Evolutionary conservation across 495 filamentous ascomycete genomes (phyloP).

Genomic region (Mytilinidion resinicola): DNA sequence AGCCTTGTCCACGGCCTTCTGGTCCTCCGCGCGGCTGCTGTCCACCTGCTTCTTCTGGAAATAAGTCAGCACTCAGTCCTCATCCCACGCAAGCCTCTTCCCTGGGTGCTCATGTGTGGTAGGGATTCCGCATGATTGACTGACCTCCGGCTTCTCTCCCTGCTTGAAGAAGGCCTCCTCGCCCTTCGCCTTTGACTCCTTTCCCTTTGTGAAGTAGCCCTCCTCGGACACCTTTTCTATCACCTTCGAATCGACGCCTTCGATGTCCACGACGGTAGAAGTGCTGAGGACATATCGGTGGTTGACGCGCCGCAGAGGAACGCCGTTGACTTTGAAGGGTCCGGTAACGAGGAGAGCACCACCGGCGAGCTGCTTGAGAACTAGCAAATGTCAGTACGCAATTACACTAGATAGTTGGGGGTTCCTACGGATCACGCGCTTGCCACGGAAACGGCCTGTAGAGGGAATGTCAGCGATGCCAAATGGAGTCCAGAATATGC

Average conservation of each 20-base stretch:
- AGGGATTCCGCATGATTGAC: constrained; percentile 30
- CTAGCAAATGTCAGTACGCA: background rate
- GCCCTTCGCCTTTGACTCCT: constrained; percentile 80
- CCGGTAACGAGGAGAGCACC: constrained; percentile 98
- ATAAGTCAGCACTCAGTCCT: background rate
- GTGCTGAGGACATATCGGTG: constrained; percentile 98
- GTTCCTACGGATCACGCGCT: constrained; percentile 78
- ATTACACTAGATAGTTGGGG: background rate
- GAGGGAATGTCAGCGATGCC: no score
- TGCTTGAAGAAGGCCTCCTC: constrained; percentile 97
- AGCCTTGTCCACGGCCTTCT: constrained; percentile 95
- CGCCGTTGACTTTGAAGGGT: constrained; percentile 99
- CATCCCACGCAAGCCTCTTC: background rate
- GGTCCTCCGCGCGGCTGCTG: constrained; percentile 84
- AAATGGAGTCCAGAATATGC: no score
- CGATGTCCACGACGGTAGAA: constrained; percentile 77
- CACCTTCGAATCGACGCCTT: constrained; percentile 72
- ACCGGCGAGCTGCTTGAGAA: constrained; percentile 87
- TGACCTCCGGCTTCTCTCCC: constrained; percentile 92
- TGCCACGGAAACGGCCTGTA: constrained; percentile 82
- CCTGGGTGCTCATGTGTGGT: background rate
- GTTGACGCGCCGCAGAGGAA: constrained; percentile 96
- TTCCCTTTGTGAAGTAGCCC: constrained; percentile 94
- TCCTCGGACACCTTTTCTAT: constrained; percentile 75
- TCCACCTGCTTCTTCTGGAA: constrained; percentile 91